phyloP scores from a whole-genome alignment of 768 basidiomycete species.

The Leucocoprinus birnbaumii region DNA sequence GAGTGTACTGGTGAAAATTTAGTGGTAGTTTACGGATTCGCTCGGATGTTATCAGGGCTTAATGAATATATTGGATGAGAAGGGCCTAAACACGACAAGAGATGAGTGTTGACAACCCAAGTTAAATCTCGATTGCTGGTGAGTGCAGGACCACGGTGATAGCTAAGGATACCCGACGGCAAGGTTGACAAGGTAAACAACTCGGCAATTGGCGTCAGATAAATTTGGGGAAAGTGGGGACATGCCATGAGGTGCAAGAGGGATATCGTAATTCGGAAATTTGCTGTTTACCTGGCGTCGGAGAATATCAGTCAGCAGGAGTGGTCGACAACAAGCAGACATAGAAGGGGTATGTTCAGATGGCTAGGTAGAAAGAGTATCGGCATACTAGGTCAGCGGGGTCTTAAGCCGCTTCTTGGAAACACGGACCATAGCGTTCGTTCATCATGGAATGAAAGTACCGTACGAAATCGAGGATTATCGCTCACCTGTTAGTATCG shows the following conservation, averaged over 20 bases:
- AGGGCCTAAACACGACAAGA: not conserved
- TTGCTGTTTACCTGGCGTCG: not conserved
- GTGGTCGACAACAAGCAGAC: not conserved
- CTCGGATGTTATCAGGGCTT: not conserved
- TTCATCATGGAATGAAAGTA: slow-evolving; percentile 11
- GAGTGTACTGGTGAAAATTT: not conserved
- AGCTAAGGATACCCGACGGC: not conserved
- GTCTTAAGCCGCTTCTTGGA: slow-evolving; percentile 85
- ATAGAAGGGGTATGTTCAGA: slow-evolving; percentile 49
- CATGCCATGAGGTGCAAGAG: not conserved
- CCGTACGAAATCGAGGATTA: slow-evolving; percentile 27
- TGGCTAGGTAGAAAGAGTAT: slow-evolving; percentile 60
- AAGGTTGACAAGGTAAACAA: not conserved
- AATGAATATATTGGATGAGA: not conserved
- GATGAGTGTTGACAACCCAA: not conserved
- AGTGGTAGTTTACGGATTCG: not conserved
- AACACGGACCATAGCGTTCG: slow-evolving; percentile 87
- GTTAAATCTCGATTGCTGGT: not conserved
- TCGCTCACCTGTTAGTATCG: not conserved
- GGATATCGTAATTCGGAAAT: not conserved
- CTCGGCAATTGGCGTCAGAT: not conserved
- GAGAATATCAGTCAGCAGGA: not conserved
- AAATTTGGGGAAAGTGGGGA: too few relatives aligned
- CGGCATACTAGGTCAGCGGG: slow-evolving; percentile 74
- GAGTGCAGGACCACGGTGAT: not conserved